Conservation (phyloP, 2,329 filamentous ascomycete genomes). For the Pestalotiopsis sp. region DNA sequence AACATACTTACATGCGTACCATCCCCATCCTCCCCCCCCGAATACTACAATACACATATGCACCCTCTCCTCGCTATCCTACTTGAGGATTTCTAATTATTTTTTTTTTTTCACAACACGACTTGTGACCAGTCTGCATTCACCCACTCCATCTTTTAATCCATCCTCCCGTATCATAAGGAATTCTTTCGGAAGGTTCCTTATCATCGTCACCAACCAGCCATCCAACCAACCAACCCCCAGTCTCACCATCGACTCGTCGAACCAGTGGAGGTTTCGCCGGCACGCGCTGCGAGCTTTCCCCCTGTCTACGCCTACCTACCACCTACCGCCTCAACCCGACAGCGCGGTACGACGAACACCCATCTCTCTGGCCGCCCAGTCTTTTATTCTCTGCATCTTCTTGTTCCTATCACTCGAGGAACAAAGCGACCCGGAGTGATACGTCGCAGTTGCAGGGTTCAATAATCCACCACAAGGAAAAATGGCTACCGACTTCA, state of each 20-base stretch:
- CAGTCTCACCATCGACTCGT: neutral
- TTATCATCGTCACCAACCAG: neutral
- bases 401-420: neutral
- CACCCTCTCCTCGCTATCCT: neutral
- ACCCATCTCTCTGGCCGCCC: neutral
- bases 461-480: neutral
- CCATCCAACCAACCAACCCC: neutral
- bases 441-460: neutral
- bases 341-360: neutral
- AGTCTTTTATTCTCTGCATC: neutral
- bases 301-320: neutral
- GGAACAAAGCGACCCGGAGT: neutral
- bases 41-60: neutral
- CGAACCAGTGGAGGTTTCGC: neutral
- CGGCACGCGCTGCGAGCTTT: neutral
- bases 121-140: neutral
- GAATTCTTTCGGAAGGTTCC: neutral
- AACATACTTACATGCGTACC: neutral
- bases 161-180: neutral
- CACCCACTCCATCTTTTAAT: neutral
- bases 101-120: neutral
- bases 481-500: conserved; percentile 47
- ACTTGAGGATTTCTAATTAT: neutral
- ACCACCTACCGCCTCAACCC: neutral
- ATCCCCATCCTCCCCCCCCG: neutral